These are phyloP conservation scores for Moesziomyces sp. DNA, from an alignment of 1,284 basidiomycete genomes.

Conservation along the genomic window DNA sequence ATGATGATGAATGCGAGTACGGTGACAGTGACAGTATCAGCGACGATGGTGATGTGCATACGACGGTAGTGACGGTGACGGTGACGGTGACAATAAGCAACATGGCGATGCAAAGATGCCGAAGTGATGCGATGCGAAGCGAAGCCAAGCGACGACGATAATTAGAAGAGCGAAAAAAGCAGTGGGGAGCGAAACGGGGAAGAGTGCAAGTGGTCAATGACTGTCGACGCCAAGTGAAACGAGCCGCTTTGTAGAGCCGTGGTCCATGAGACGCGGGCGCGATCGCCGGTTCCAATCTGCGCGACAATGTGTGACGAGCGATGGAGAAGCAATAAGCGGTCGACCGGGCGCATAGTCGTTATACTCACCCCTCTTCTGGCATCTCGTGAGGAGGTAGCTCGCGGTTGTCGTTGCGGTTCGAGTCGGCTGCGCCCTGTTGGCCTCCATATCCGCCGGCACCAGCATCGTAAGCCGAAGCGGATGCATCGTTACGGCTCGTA, in stretches of 20 bases:
- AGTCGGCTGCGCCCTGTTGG: slow-evolving; percentile 3
- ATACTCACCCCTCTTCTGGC: slow-evolving; percentile 98
- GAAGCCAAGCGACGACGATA: no score
- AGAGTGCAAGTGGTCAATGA: slow-evolving; percentile 22
- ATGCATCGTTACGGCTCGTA: slow-evolving; percentile 22
- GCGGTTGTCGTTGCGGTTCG: slow-evolving; percentile 65
- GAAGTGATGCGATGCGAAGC: no score
- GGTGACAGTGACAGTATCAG: background rate
- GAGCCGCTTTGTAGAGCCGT: background rate
- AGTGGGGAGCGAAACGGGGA: background rate
- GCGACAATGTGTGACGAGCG: no score
- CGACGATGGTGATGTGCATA: background rate
- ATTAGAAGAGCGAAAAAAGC: no score
- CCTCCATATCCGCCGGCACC: background rate
- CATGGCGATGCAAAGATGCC: no score
- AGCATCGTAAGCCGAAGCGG: slow-evolving; percentile 4
- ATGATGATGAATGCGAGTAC: slow-evolving; percentile 1
- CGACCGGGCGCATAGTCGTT: background rate
- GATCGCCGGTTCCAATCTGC: no score
- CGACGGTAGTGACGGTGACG: background rate
- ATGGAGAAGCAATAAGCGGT: no score
- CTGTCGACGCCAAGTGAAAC: background rate
- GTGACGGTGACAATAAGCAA: background rate
- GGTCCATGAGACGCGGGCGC: no score
- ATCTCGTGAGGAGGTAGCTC: slow-evolving; percentile 88